These are phyloP conservation scores for Picea sitchensis DNA, from an alignment of 75 land plant genomes.

Conservation along the genomic window DNA sequence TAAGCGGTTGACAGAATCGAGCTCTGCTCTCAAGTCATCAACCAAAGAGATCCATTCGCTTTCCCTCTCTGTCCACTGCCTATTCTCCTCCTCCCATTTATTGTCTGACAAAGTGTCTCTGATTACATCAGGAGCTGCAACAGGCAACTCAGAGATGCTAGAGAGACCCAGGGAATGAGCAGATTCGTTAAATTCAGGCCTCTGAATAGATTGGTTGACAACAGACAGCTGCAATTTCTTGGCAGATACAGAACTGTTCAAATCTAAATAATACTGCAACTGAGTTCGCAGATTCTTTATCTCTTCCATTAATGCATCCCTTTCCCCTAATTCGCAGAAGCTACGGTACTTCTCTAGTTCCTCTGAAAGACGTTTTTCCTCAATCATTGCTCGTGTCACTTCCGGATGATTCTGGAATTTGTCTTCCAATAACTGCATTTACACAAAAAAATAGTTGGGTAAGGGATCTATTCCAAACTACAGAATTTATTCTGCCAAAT, in stretches of 20 bases:
- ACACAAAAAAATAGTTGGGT: not conserved
- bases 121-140: not conserved
- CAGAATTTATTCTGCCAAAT: not conserved
- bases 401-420: constrained; percentile 90
- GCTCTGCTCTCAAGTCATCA: constrained; percentile 63
- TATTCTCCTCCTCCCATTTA: constrained; percentile 57
- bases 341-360: constrained; percentile 47
- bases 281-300: constrained; percentile 45
- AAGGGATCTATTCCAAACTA: not conserved
- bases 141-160: constrained; percentile 5
- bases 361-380: constrained; percentile 59
- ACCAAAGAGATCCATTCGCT: constrained; percentile 69
- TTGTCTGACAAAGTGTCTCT: constrained; percentile 7
- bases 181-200: constrained; percentile 1
- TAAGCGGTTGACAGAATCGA: constrained; percentile 36
- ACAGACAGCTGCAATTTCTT: not conserved
- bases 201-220: not conserved
- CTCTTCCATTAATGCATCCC: constrained; percentile 60
- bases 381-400: constrained; percentile 51
- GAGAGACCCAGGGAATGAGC: not conserved
- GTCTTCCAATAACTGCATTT: constrained; percentile 66
- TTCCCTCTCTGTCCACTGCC: constrained; percentile 75
- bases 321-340: constrained; percentile 43
- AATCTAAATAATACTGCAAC: constrained; percentile 30
- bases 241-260: not conserved